These are phyloP conservation scores for Neofusicoccum ribis DNA, from an alignment of 2,329 filamentous ascomycete species.

Conservation along the genomic window DNA sequence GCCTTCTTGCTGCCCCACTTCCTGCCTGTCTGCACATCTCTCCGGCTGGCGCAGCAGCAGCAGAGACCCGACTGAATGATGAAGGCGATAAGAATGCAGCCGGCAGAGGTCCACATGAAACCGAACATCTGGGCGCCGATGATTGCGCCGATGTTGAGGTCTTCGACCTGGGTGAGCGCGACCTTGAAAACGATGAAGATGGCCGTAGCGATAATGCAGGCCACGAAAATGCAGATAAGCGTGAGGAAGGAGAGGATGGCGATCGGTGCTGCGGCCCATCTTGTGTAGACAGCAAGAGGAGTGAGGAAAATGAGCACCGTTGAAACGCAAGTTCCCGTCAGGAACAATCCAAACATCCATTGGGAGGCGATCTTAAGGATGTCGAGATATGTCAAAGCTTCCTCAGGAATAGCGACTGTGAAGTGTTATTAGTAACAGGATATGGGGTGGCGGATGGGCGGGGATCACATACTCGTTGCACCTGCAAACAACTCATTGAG, in stretches of 20 bases:
- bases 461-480: slow-evolving; percentile 62
- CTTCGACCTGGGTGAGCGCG: slow-evolving; percentile 67
- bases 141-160: slow-evolving; percentile 73
- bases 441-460: not conserved
- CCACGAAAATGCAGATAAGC: slow-evolving; percentile 67
- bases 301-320: slow-evolving; percentile 69
- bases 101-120: slow-evolving; percentile 85
- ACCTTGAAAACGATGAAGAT: slow-evolving; percentile 82
- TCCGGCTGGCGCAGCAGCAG: slow-evolving; percentile 68
- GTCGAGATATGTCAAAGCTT: slow-evolving; percentile 71
- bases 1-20: slow-evolving; percentile 43
- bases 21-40: slow-evolving; percentile 53
- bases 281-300: slow-evolving; percentile 54
- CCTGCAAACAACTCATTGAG: slow-evolving; percentile 77
- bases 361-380: slow-evolving; percentile 74
- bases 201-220: slow-evolving; percentile 73
- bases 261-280: slow-evolving; percentile 65
- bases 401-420: slow-evolving; percentile 70
- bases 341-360: slow-evolving; percentile 88
- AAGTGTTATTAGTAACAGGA: slow-evolving; percentile 8
- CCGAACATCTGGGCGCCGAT: slow-evolving; percentile 75
- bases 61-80: slow-evolving; percentile 71
- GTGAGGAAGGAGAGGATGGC: slow-evolving; percentile 67
- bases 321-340: slow-evolving; percentile 68
- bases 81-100: slow-evolving; percentile 67